Base-by-base conservation (phyloP, 2,329 filamentous ascomycete genomes). In the Fusarium sp. region DNA sequence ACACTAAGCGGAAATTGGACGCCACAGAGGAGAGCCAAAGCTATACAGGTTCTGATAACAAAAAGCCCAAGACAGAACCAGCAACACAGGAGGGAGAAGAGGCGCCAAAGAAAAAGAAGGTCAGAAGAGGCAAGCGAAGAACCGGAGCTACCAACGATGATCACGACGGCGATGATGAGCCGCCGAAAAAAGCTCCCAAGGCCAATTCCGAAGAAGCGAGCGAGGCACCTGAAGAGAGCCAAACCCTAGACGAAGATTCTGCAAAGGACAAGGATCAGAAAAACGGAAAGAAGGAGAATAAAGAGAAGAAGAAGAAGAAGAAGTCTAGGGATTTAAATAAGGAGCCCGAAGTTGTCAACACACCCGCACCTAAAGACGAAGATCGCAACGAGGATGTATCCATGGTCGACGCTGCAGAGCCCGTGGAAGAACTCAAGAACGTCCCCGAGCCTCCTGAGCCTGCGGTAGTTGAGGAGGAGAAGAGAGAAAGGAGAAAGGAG, bases 1-100 rank as follows among this genome's bases (percentile, higher is more conserved):
- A 66, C 18, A 45, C 75, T 5, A 81, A 81, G 62, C 72, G 79
- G 49, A 81, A 80, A 67, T 75, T 81, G 56, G 76, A 79, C 31
- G 61, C 71, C 57, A 75, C 57, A 33, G 69, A 76, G 45, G 73
- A 75, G 69, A 67, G 48, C 35, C 63, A 72, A 21, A 70, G 71
- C 51, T 59, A 74, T 67, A 25, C 58, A 42, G 75, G 70, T 23
- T 76, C 75, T 45, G 77, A 74, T 41, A 73, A 71, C 54, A 82
- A 79, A 57, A 79, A 78, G 69, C 67, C 75, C 10, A 80, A 74
- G 58, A 76, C 73, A 5, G 63, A 70, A n/a, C 27, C 41, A 20
- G 37, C 47, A n/a, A 47, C 50, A 47, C 48, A 55, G 11, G 64
- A 49, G 7, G 41, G 20, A 18, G 63, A 64, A 27, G 65, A 67